Percentiles rank a stretch among this genome's conserved stretches.
phyloP scores from a whole-genome alignment of 352 stramenopile genomes.

The Globisporangium sylvaticum region DNA sequence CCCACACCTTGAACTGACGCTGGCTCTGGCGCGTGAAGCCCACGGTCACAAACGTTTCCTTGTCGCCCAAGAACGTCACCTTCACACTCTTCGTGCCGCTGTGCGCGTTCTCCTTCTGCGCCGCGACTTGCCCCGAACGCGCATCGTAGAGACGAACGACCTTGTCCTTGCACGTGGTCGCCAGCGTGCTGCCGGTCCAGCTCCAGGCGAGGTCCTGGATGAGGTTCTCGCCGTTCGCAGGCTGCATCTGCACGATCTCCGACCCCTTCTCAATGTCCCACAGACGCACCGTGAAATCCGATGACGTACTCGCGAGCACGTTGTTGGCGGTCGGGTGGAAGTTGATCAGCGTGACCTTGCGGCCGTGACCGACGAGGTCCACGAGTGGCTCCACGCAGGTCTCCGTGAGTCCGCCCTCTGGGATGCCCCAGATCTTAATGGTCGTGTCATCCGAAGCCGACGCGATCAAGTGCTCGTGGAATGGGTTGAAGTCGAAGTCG shows the following conservation, averaged over 20 bases:
- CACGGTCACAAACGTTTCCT: slow-evolving; percentile 95
- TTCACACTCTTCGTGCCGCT: slow-evolving; percentile 98
- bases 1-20: slow-evolving; percentile 91
- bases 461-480: slow-evolving; percentile 95
- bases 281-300: slow-evolving; percentile 96
- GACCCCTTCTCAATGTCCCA: slow-evolving; percentile 98
- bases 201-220: slow-evolving; percentile 99
- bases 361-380: slow-evolving; percentile 94
- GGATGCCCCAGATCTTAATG: slow-evolving; percentile 97
- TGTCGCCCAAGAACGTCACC: slow-evolving; percentile 93
- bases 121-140: slow-evolving; percentile 73
- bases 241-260: slow-evolving; percentile 87
- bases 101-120: slow-evolving; percentile 90
- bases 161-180: slow-evolving; percentile 98
- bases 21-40: slow-evolving; percentile 96
- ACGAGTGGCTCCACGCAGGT: slow-evolving; percentile 95
- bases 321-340: slow-evolving; percentile 98
- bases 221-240: slow-evolving; percentile 81
- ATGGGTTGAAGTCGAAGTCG: slow-evolving; percentile 99
- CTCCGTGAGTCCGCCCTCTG: slow-evolving; percentile 90
- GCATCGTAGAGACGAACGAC: slow-evolving; percentile 95
- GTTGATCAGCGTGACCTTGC: slow-evolving; percentile 96
- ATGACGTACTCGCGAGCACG: slow-evolving; percentile 93
- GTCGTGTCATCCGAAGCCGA: slow-evolving; percentile 96
- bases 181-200: slow-evolving; percentile 93